These are phyloP conservation scores for Macadamia integrifolia DNA, from an alignment of 164 flowering plant species.

Conservation along the genomic window DNA sequence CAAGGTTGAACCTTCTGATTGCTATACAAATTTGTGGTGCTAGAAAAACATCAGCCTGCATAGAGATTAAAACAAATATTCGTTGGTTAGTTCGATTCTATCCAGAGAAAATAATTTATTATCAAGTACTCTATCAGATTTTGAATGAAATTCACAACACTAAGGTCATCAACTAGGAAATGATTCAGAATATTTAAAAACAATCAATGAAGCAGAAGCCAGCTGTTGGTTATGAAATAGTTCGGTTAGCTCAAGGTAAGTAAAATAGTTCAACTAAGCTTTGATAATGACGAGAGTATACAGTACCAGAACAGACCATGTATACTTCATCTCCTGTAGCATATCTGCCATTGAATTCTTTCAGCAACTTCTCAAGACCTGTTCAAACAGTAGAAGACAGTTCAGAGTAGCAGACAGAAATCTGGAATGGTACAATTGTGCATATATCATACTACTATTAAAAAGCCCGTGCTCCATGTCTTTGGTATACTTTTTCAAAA, in stretches of 20 bases:
- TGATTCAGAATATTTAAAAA: background rate
- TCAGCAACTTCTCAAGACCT: constrained; percentile 55
- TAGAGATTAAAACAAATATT: background rate
- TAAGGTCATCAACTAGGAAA: background rate
- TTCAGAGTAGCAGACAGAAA: background rate
- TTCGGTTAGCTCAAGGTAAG: too few relatives aligned
- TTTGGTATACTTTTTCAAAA: too few relatives aligned
- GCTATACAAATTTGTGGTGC: constrained; percentile 63
- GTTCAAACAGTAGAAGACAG: constrained; percentile 5
- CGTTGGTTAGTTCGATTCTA: background rate
- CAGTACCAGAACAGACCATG: constrained; percentile 28
- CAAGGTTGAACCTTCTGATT: constrained; percentile 37
- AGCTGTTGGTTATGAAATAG: too few relatives aligned
- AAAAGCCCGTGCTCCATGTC: too few relatives aligned
- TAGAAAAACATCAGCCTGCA: constrained; percentile 74
- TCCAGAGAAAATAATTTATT: background rate
- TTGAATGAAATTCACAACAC: background rate
- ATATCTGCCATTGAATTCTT: constrained; percentile 32
- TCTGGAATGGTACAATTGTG: background rate
- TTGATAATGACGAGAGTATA: background rate
- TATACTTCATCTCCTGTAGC: constrained; percentile 48
- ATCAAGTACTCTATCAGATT: background rate
- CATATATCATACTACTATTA: too few relatives aligned
- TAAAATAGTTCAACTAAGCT: too few relatives aligned
- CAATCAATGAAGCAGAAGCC: background rate